Evolutionary conservation across 2,329 filamentous ascomycete species (phyloP).

Genomic region (Sporothrix variecibatus): DNA sequence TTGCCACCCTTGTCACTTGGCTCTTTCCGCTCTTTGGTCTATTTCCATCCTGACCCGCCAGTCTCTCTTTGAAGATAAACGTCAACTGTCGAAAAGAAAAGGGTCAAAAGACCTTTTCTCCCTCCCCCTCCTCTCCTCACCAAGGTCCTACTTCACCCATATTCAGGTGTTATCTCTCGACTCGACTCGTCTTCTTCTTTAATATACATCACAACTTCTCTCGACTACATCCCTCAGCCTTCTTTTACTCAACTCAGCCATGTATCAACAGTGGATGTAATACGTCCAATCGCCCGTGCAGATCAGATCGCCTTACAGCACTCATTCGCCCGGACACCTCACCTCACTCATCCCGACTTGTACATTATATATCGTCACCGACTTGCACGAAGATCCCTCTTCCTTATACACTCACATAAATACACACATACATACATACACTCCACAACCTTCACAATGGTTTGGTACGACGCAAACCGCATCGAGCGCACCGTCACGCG

Average conservation of each 20-base stretch:
- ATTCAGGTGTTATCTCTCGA: background rate
- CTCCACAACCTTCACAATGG: constrained; percentile 23
- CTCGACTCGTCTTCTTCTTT: background rate
- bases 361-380: background rate
- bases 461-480: constrained; percentile 70
- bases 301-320: background rate
- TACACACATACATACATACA: background rate
- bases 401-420: background rate
- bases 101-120: background rate
- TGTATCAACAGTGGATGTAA: constrained; percentile 16
- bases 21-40: background rate
- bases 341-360: background rate
- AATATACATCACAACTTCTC: background rate
- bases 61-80: constrained; percentile 16
- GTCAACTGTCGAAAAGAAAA: background rate
- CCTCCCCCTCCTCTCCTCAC: background rate
- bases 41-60: background rate
- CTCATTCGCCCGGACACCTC: background rate
- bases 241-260: background rate
- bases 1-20: constrained; percentile 16
- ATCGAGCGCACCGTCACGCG: constrained; percentile 71
- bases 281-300: background rate
- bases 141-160: background rate
- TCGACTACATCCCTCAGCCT: background rate
- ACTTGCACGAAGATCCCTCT: background rate